These are phyloP conservation scores for Sporothrix dimorphospora DNA, from an alignment of 2,329 filamentous ascomycete species.

Conservation along the genomic window DNA sequence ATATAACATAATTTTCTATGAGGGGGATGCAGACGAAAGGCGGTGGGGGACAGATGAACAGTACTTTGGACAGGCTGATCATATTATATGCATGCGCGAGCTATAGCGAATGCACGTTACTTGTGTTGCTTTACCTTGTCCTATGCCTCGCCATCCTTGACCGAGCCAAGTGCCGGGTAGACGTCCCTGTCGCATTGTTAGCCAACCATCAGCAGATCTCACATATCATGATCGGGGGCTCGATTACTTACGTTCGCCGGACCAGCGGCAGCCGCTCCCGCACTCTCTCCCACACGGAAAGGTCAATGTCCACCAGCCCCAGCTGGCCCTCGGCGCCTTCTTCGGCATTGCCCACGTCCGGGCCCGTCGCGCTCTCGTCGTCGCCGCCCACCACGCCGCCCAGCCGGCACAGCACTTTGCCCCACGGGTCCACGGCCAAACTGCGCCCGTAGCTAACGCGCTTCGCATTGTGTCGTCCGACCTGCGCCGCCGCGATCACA, in stretches of 20 bases:
- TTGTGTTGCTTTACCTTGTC: no score
- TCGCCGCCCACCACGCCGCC: constrained; percentile 55
- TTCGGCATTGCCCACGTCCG: constrained; percentile 34
- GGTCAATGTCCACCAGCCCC: constrained; percentile 59
- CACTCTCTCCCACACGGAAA: constrained; percentile 51
- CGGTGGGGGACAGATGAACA: neutral
- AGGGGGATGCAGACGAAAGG: neutral
- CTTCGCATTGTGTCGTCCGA: constrained; percentile 64
- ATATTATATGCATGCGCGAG: neutral
- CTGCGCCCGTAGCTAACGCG: constrained; percentile 82
- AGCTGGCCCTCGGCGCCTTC: constrained; percentile 50
- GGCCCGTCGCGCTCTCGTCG: constrained; percentile 38
- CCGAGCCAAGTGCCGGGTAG: constrained; percentile 28
- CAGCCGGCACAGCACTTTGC: constrained; percentile 69
- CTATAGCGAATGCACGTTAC: neutral
- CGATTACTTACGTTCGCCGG: constrained; percentile 54
- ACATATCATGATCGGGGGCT: neutral
- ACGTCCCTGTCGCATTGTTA: constrained; percentile 29
- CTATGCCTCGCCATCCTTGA: neutral
- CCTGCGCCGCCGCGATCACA: constrained; percentile 84
- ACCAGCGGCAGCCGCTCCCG: constrained; percentile 57
- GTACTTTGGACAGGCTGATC: neutral
- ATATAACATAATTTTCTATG: neutral
- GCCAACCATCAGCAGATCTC: neutral
- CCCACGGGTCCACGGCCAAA: constrained; percentile 87